Evolutionary conservation across 257 asterid genomes (phyloP), one percentile per base, ranked within the genome.

Genomic region (Solanum stenotomum): DNA sequence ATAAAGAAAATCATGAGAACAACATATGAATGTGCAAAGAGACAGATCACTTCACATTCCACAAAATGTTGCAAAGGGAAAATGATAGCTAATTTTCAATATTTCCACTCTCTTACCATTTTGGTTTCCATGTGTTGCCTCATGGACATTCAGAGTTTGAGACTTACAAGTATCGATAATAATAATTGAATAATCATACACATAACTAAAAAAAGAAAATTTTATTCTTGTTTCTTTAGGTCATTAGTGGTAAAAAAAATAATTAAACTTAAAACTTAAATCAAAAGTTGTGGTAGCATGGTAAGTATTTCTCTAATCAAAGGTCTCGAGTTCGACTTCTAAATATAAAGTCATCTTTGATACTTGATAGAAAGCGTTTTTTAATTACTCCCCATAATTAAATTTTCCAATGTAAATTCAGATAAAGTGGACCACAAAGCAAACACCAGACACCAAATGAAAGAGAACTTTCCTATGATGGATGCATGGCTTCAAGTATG

Each of bases 101-200:
- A 76, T n/a, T 76, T 38, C 34, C 83, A 37, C 56, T 37, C 33
- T 76, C 20, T 42, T 76, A 11, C 52, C 33, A 11, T 37, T 37
- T 35, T 76, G 56, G 25, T 76, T 35, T 76, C 22, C 91, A 90
- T 76, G 86, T 94, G 98, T 93, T 94, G 35, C 35, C 75, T 67
- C 35, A 67, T 67, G 35, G 75, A 27, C 75, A 67, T 14, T 42
- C 13, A 42, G 49, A 11, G 49, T 42, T 42, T 67, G 22, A 68
- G 33, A 63, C 6, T 13, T 23, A 61, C 29, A 61, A 61, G 29
- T 61, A 23, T 23, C 31, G 4, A 63, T 5, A 63, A 23, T n/a
- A 63, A 52, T 16, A 42, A 59, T 59, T 59, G 67, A 59, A 59
- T 20, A 20, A 65, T 25, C 33, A 65, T 10, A 63, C 25, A 4